These are phyloP conservation scores for Crucibulum cyathiforme DNA, from an alignment of 1,284 basidiomycete genomes.

Conservation along the genomic window DNA sequence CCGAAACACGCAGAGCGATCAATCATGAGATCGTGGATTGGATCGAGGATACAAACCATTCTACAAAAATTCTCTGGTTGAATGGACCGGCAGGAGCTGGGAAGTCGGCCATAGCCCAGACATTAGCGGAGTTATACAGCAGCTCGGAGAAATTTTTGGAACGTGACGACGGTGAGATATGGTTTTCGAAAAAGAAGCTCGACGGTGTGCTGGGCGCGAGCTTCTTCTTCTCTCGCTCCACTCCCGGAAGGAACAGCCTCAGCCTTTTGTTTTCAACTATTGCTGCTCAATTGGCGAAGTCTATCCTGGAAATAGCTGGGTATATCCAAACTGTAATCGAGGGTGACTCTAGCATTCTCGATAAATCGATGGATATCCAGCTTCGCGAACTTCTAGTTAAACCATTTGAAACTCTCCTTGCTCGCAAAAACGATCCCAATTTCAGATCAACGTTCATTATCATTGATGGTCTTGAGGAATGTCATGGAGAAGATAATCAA, in stretches of 20 bases:
- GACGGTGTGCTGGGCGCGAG: too few species aligned
- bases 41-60: not conserved
- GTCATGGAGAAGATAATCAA: too few species aligned
- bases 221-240: slow-evolving; percentile 21
- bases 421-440: too few species aligned
- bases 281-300: slow-evolving; percentile 8
- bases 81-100: slow-evolving; percentile 18
- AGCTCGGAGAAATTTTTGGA: slow-evolving; percentile 3
- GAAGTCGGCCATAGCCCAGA: slow-evolving; percentile 22
- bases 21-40: not conserved
- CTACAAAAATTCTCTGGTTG: slow-evolving; percentile 15
- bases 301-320: not conserved
- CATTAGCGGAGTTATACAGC: slow-evolving; percentile 12
- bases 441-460: too few species aligned
- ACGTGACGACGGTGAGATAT: too few species aligned
- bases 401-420: too few species aligned
- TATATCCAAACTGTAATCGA: not conserved
- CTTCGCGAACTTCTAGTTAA: slow-evolving; percentile 1
- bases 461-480: too few species aligned
- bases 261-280: slow-evolving; percentile 7
- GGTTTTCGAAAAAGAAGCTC: too few species aligned
- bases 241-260: not conserved
- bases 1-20: not conserved
- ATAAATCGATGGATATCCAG: not conserved
- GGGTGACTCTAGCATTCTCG: not conserved